These are phyloP conservation scores for Raphanus sativus DNA, from an alignment of 345 rosid genomes.

Conservation along the genomic window DNA sequence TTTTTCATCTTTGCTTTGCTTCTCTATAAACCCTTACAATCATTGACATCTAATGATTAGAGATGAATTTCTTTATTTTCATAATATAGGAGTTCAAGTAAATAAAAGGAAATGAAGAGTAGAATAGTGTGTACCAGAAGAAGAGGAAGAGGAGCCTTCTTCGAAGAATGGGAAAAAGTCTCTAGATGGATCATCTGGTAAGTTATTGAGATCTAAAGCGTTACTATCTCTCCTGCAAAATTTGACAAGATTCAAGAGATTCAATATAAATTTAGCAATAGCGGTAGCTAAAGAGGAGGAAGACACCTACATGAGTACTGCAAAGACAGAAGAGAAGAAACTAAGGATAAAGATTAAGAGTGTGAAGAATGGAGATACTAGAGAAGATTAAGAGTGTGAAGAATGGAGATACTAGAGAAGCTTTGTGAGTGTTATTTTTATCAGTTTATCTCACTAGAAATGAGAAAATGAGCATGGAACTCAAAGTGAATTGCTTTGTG, in stretches of 20 bases:
- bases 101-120: background rate
- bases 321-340: constrained; percentile 34
- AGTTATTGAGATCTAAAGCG: constrained; percentile 90
- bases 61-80: background rate
- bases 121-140: constrained; percentile 48
- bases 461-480: constrained; percentile 28
- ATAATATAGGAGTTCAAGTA: background rate
- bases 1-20: constrained; percentile 75
- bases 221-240: constrained; percentile 61
- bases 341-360: constrained; percentile 48
- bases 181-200: constrained; percentile 72
- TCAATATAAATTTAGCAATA: background rate
- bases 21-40: constrained; percentile 47
- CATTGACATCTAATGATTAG: too few species aligned
- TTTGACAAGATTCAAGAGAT: background rate
- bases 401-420: constrained; percentile 46
- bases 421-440: constrained; percentile 54
- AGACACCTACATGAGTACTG: constrained; percentile 73
- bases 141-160: constrained; percentile 52
- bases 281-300: constrained; percentile 8
- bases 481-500: constrained; percentile 24
- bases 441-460: constrained; percentile 22
- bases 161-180: constrained; percentile 57
- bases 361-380: too few species aligned
- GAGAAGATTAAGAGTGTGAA: too few species aligned